Conservation (phyloP, 768 basidiomycete genomes). For the Lentinula lateritia region DNA sequence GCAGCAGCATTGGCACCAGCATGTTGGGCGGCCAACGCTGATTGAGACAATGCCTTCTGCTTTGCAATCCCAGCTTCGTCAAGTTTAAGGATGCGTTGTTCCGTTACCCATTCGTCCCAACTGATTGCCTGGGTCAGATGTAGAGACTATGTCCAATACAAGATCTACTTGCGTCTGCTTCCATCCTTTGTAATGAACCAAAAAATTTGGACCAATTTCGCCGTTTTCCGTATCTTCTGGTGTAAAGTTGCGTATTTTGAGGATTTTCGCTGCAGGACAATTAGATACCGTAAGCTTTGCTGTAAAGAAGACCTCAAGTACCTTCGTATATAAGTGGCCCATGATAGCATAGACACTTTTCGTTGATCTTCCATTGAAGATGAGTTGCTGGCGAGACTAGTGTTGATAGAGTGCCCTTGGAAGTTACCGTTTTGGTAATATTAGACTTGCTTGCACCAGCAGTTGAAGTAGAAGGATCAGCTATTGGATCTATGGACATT, state of each 20-base stretch:
- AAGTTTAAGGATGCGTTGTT: constrained; percentile 72
- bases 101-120: constrained; percentile 98
- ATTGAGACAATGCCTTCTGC: constrained; percentile 61
- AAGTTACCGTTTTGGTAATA: background rate
- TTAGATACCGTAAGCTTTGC: background rate
- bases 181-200: constrained; percentile 99
- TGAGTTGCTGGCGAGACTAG: background rate
- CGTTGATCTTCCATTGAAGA: constrained; percentile 22
- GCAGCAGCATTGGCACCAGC: constrained; percentile 15
- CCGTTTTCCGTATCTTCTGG: constrained; percentile 57
- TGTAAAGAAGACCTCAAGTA: background rate
- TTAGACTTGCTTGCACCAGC: background rate
- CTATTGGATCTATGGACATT: background rate
- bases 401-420: background rate
- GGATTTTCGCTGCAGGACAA: constrained; percentile 54
- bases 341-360: constrained; percentile 90
- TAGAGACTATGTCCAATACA: background rate
- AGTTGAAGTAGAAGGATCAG: background rate
- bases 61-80: constrained; percentile 74
- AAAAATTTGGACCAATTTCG: constrained; percentile 73
- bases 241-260: constrained; percentile 59
- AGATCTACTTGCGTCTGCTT: constrained; percentile 76
- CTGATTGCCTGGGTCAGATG: constrained; percentile 30
- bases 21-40: constrained; percentile 20
- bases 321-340: constrained; percentile 93